Percentiles rank a stretch among this genome's conserved stretches.
Conservation (phyloP, 2,329 filamentous ascomycete species). For the Cladosporium halotolerans region DNA sequence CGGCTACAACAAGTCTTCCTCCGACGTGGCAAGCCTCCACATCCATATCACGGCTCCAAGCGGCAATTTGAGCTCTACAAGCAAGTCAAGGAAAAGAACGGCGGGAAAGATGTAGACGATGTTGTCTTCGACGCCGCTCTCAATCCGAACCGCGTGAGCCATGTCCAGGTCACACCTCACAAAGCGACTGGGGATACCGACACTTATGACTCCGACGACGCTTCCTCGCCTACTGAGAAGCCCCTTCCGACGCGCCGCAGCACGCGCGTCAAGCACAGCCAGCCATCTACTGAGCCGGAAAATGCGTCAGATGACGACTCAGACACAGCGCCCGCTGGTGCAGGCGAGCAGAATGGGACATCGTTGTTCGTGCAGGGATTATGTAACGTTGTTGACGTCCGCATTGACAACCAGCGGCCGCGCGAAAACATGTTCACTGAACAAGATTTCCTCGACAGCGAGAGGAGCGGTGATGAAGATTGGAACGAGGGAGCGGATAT, state of each 20-base stretch:
- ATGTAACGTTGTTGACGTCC: conserved; percentile 63
- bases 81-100: conserved; percentile 15
- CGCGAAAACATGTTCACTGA: conserved; percentile 63
- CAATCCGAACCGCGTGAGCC: conserved; percentile 17
- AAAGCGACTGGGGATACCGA: conserved; percentile 22
- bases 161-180: conserved; percentile 23
- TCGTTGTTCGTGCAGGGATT: conserved; percentile 54
- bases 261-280: conserved; percentile 21
- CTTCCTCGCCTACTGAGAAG: conserved; percentile 10
- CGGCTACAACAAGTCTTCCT: conserved; percentile 63
- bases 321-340: conserved; percentile 30
- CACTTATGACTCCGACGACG: conserved; percentile 17
- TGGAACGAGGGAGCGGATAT: conserved; percentile 53
- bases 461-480: conserved; percentile 52
- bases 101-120: conserved; percentile 8
- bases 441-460: conserved; percentile 63
- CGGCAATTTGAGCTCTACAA: conserved; percentile 39
- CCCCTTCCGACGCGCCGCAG: conserved; percentile 24
- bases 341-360: conserved; percentile 21
- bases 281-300: conserved; percentile 14
- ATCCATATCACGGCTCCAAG: conserved; percentile 36
- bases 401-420: conserved; percentile 70
- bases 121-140: conserved; percentile 13
- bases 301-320: conserved; percentile 23
- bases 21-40: conserved; percentile 42